Base-by-base conservation (phyloP, 768 basidiomycete genomes). In the Artomyces pyxidatus region DNA sequence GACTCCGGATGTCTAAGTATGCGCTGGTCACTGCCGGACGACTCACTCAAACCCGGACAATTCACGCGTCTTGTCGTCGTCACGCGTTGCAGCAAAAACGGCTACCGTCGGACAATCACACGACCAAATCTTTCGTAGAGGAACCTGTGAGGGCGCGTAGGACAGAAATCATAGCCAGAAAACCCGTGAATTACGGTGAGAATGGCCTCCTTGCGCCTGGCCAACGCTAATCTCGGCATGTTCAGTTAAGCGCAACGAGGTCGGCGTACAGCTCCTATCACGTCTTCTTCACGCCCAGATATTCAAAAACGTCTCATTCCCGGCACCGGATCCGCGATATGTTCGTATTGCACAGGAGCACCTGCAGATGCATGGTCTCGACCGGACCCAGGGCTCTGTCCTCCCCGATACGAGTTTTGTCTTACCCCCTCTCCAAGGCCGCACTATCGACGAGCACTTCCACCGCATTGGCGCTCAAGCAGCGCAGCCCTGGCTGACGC, bases 181-280 rank as follows among this genome's bases (percentile, higher is more conserved):
- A 35, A 10, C 39, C 39, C 22, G 16, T 14, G 22, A 37, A 46
- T 22, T 46, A 37, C 21, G 32, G 45, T 46, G 45, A n/a, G n/a
- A n/a, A n/a, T n/a, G n/a, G n/a, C n/a, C n/a, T n/a, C n/a, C 30
- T 29, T 23, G 2, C n/a, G 6, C 3, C 12, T 43, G 10, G 16
- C 22, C 14, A 14, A 6, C 37, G 14, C 7, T 35, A 8, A 1
- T 44, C 3, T 17, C 8, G 23, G 37, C 10, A 12, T 19, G 10
- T 21, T 2, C 26, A 82, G 82, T 74, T 51, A 80, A 82, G 62
- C 77, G 90, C 47, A 97, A 96, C 61, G 80, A 85, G 52, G 73
- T 92, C 37, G 94, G 94, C n/a, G 93, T 97, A 6, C 94, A 98
- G 61, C 79, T 96, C 48, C 79, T 98, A 46, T 88, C 92, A 14